Conservation (phyloP, 2,329 filamentous ascomycete genomes). For the Pseudonectria buxi region DNA sequence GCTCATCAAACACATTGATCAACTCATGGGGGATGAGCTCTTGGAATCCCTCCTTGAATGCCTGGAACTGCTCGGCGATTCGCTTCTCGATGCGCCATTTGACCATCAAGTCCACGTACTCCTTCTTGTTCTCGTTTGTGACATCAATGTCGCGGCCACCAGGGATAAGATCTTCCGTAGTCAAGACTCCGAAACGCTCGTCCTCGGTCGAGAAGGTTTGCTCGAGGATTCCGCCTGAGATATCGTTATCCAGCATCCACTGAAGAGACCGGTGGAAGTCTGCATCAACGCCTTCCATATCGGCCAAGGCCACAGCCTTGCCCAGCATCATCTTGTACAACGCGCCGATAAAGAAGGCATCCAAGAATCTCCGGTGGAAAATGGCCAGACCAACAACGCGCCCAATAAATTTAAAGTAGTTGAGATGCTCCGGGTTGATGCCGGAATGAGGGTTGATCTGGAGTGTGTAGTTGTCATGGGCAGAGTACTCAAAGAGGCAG, state of each 20-base stretch:
- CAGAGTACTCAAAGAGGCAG: conserved; percentile 98
- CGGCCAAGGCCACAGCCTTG: conserved; percentile 83
- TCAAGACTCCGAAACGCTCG: conserved; percentile 90
- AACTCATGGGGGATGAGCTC: conserved; percentile 94
- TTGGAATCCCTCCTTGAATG: conserved; percentile 95
- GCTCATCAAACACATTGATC: conserved; percentile 97
- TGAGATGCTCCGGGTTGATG: conserved; percentile 98
- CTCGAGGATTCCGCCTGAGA: conserved; percentile 83
- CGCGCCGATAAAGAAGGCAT: conserved; percentile 98
- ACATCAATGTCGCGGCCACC: conserved; percentile 88
- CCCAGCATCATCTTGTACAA: conserved; percentile 99
- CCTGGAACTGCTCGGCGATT: conserved; percentile 96
- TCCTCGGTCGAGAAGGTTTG: conserved; percentile 96
- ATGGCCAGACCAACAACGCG: conserved; percentile 95
- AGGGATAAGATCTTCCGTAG: conserved; percentile 89
- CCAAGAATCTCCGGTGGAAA: conserved; percentile 94
- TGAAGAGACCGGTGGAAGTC: conserved; percentile 95
- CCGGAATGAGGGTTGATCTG: conserved; percentile 99
- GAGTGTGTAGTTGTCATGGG: conserved; percentile 98
- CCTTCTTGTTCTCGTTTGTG: conserved; percentile 97
- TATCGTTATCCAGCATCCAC: conserved; percentile 98
- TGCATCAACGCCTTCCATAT: conserved; percentile 98
- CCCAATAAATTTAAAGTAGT: conserved; percentile 99
- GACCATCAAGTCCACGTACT: conserved; percentile 97
- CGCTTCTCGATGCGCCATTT: conserved; percentile 99